Base-by-base conservation (phyloP, 2,329 filamentous ascomycete genomes). In the Diaporthe eres region DNA sequence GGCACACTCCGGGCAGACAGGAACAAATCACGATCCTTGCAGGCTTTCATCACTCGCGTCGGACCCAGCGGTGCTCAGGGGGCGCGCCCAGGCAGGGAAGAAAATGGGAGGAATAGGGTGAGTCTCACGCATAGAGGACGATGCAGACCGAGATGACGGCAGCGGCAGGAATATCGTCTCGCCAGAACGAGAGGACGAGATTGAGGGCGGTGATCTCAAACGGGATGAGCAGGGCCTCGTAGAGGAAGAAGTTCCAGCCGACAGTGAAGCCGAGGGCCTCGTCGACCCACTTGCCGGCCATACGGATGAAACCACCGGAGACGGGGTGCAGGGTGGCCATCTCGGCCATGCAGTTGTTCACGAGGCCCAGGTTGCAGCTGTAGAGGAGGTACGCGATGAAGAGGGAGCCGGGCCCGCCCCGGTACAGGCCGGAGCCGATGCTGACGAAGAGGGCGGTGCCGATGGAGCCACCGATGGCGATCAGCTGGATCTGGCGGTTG, bases 301-400 rank as follows among this genome's bases (percentile, higher is more conserved):
- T 86, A 76, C 92, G 90, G 78, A 93, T 89, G 80, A 92, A 93
- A 2, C 90, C 90, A 77, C 91, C 91, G 57, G 87, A 88, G 63
- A 93, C 87, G 34, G 92, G 92, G 86, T 92, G 91, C 77, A 89
- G 89, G 51, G 87, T 86, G 42, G 86, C 88, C 91, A 93, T 93
- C 81, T 93, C 92, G 12, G 92, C 91, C 76, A 92, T 86, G 77
- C 87, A 88, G 80, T 92, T 93, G 86, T 92, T 93, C 80, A 93
- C 89, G 63, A 92, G 84, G 34, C 85, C 91, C 76, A 93, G 86
- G 72, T 92, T 80, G 79, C 85, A 81, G 51, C 85, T 86, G 81
- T 93, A 92, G 58, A 91, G 77, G 47, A 86, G 85, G 80, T 90
- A 93, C 51, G 89, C 91, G 75, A 93, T 81, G 77, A 94, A 86